Conservation (phyloP, 495 filamentous ascomycete species). For the Letharia lupina region DNA sequence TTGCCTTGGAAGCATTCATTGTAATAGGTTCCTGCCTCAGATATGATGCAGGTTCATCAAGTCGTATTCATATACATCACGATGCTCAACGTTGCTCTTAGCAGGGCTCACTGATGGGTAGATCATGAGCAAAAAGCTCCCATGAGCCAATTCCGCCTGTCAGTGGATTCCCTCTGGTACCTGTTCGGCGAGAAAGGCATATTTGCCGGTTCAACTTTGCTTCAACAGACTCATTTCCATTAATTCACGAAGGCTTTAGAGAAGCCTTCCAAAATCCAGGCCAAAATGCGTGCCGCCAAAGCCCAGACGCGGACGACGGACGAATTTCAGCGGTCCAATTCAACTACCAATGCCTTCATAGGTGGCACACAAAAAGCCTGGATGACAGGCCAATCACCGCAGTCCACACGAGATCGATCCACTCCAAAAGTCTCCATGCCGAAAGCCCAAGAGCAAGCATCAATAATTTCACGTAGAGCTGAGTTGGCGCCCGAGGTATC, state of each 20-base stretch:
- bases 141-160: neutral
- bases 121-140: neutral
- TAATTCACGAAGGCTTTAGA: neutral
- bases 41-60: neutral
- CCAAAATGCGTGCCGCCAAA: slow-evolving; percentile 4
- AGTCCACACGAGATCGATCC: neutral
- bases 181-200: neutral
- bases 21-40: neutral
- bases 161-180: neutral
- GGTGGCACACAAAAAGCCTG: slow-evolving; percentile 58
- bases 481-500: neutral
- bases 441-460: neutral
- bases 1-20: neutral
- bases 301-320: slow-evolving; percentile 1
- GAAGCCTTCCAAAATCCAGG: neutral
- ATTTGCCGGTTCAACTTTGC: neutral
- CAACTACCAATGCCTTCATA: slow-evolving; percentile 58
- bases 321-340: slow-evolving; percentile 58
- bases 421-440: slow-evolving; percentile 3
- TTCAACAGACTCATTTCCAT: neutral
- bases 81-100: neutral
- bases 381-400: slow-evolving; percentile 40
- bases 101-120: neutral
- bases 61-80: neutral
- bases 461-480: neutral